These are phyloP conservation scores for Akanthomyces dipterigenus DNA, from an alignment of 2,329 filamentous ascomycete species.

Conservation along the genomic window DNA sequence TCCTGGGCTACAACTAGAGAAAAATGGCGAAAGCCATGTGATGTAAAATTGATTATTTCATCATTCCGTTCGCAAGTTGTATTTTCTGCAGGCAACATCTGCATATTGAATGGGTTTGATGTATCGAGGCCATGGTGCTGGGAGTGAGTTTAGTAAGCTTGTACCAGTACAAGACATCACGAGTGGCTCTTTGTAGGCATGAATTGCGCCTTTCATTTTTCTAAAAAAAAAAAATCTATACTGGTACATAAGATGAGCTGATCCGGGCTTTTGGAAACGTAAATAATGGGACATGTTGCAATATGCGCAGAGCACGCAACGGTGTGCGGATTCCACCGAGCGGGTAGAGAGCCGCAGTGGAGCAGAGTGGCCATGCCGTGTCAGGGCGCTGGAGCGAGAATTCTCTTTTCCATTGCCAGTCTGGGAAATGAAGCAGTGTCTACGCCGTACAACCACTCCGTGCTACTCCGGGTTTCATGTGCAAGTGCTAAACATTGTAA, in stretches of 20 bases:
- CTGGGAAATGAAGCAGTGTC: neutral
- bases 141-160: neutral
- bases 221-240: too few relatives aligned
- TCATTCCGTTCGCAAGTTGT: neutral
- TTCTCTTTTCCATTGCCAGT: neutral
- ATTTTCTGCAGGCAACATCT: neutral
- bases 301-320: neutral
- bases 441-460: neutral
- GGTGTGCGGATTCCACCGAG: conserved; percentile 1
- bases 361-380: neutral
- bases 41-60: neutral
- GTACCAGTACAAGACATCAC: neutral
- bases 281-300: neutral
- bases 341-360: conserved; percentile 9
- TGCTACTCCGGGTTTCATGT: conserved; percentile 1
- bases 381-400: neutral
- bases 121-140: neutral
- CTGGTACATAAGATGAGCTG: conserved; percentile 2
- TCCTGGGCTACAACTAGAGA: neutral
- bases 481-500: neutral
- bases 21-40: neutral
- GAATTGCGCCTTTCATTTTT: neutral
- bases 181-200: neutral
- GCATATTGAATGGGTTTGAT: neutral
- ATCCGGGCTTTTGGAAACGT: neutral